Percentiles rank a stretch among this genome's conserved stretches.
These are phyloP conservation scores for Punctularia strigosozonata DNA, from an alignment of 768 basidiomycete species.

Conservation along the genomic window DNA sequence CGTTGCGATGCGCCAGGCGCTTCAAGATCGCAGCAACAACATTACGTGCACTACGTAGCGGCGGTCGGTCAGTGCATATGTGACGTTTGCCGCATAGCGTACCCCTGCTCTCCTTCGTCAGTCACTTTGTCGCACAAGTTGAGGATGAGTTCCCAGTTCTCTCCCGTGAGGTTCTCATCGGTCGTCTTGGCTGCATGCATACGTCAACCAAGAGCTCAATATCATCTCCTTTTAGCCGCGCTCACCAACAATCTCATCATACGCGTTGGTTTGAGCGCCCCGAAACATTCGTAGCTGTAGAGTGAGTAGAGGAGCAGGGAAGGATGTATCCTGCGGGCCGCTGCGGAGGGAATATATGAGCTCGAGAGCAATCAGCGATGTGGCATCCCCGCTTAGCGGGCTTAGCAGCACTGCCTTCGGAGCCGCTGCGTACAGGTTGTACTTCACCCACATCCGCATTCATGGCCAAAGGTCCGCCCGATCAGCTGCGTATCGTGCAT, in stretches of 20 bases:
- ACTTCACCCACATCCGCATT: slow-evolving; percentile 3
- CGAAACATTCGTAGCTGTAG: slow-evolving; percentile 48
- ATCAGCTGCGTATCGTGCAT: slow-evolving; percentile 1
- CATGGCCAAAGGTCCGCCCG: slow-evolving; percentile 22
- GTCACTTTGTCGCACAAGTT: slow-evolving; percentile 94
- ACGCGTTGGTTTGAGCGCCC: slow-evolving; percentile 56
- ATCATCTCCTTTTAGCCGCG: no score
- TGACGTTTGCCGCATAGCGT: slow-evolving; percentile 13
- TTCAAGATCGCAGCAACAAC: slow-evolving; percentile 80
- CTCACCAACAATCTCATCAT: slow-evolving; percentile 89
- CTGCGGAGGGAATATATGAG: no score
- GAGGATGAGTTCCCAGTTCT: slow-evolving; percentile 93
- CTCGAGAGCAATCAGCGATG: no score
- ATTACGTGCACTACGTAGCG: slow-evolving; percentile 66
- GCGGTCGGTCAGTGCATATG: slow-evolving; percentile 2
- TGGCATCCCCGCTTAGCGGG: no score
- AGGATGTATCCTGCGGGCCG: slow-evolving; percentile 7
- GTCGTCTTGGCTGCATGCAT: slow-evolving; percentile 71
- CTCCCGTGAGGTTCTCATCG: slow-evolving; percentile 90
- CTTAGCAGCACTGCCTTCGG: no score
- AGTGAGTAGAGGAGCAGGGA: slow-evolving; percentile 1
- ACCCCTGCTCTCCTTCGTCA: slow-evolving; percentile 85
- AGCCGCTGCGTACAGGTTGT: no score
- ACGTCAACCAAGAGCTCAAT: slow-evolving; percentile 3
- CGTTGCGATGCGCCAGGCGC: slow-evolving; percentile 85